These are phyloP conservation scores for Vanderwaltozyma yarrowii DNA, from an alignment of 805 yeast species.

Conservation along the genomic window DNA sequence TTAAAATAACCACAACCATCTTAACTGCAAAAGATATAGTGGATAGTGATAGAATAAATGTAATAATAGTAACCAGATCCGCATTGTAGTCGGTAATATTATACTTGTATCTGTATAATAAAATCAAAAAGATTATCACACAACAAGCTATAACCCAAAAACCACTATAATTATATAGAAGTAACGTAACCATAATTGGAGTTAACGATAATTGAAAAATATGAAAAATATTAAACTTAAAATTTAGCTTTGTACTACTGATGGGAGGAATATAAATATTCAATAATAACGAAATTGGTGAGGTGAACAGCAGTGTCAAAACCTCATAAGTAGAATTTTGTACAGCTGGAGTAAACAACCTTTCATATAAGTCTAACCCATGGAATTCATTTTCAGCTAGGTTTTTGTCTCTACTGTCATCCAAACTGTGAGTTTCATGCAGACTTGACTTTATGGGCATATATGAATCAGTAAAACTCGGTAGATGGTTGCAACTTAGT, in stretches of 20 bases:
- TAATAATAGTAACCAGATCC: slow-evolving; percentile 32
- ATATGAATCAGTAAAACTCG: slow-evolving; percentile 1
- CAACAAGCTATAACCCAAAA: background rate
- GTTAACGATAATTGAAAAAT: slow-evolving; percentile 7
- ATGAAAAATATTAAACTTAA: slow-evolving; percentile 4
- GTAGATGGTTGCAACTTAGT: slow-evolving; percentile 14
- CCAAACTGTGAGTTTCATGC: background rate
- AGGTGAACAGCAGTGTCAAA: slow-evolving; percentile 12
- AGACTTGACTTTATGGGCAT: background rate
- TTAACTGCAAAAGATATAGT: slow-evolving; percentile 44
- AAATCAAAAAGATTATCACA: background rate
- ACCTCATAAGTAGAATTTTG: slow-evolving; percentile 6
- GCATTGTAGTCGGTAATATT: background rate
- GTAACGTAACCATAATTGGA: slow-evolving; percentile 3
- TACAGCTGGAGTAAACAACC: background rate
- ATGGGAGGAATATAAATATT: slow-evolving; percentile 13
- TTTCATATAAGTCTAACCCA: slow-evolving; percentile 1
- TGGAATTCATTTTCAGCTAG: background rate
- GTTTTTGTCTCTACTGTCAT: background rate
- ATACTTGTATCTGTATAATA: background rate
- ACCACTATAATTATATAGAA: background rate
- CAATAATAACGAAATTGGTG: slow-evolving; percentile 15
- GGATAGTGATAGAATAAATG: slow-evolving; percentile 56
- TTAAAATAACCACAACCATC: slow-evolving; percentile 48
- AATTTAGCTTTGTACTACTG: slow-evolving; percentile 1